Conservation (phyloP, 148 eudicot species). For the Rhododendron vialii region DNA sequence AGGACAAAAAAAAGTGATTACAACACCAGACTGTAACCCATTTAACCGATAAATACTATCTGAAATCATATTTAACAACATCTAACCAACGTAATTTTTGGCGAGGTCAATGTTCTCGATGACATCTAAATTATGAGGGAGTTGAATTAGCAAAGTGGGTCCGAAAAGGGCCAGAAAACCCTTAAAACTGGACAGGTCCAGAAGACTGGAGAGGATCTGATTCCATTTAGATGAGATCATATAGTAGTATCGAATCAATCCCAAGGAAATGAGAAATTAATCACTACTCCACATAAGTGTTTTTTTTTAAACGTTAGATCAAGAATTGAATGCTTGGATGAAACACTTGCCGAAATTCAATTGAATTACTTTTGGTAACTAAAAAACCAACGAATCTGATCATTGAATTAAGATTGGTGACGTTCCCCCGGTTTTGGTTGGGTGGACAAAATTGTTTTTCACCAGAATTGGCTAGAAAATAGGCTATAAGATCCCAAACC, state of each 20-base stretch:
- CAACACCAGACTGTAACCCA: neutral
- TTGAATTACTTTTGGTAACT: no score
- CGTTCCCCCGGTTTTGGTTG: no score
- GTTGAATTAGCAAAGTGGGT: neutral
- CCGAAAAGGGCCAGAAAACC: neutral
- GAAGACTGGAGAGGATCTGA: no score
- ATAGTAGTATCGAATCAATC: neutral
- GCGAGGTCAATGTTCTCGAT: neutral
- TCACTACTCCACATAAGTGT: neutral
- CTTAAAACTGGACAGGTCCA: neutral
- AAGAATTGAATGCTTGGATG: neutral
- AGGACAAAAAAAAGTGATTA: no score
- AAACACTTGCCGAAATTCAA: neutral
- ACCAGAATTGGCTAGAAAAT: neutral
- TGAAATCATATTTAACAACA: neutral
- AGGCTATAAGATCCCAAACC: neutral
- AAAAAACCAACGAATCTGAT: no score
- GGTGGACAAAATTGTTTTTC: neutral
- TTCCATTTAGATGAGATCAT: no score
- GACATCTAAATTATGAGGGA: neutral
- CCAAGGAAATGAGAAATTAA: neutral
- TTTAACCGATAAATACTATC: no score
- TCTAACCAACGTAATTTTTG: neutral
- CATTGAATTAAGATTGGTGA: no score
- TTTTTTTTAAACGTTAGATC: neutral